Evolutionary conservation across 2,329 filamentous ascomycete species (phyloP).

Genomic region (Corynespora cassiicola): DNA sequence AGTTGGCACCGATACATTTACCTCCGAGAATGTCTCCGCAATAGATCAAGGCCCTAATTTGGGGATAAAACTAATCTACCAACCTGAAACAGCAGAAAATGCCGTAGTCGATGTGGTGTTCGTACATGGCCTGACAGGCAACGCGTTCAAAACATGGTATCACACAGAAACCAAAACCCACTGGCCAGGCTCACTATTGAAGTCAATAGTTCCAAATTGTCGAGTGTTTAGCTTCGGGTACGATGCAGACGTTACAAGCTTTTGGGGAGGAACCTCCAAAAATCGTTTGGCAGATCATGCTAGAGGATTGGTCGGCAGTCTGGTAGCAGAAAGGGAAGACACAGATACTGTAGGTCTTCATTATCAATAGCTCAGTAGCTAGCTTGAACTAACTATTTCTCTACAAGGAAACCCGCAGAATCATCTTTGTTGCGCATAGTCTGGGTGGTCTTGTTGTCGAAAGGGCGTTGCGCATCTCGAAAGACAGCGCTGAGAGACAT

Average conservation of each 20-base stretch:
- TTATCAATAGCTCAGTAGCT: too few relatives aligned
- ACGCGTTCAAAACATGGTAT: slow-evolving; percentile 19
- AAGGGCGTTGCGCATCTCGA: slow-evolving; percentile 3
- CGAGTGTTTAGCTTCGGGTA: slow-evolving; percentile 21
- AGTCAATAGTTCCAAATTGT: slow-evolving; percentile 10
- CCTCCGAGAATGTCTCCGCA: too few relatives aligned
- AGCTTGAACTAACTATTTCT: background rate
- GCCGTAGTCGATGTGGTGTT: slow-evolving; percentile 17
- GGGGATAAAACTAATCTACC: slow-evolving; percentile 3
- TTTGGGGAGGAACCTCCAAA: slow-evolving; percentile 3
- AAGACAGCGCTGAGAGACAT: slow-evolving; percentile 3
- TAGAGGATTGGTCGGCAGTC: slow-evolving; percentile 1
- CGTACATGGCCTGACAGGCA: slow-evolving; percentile 23
- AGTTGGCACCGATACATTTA: too few relatives aligned
- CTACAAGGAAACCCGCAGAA: background rate
- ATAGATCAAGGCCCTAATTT: slow-evolving; percentile 1
- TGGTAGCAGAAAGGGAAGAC: slow-evolving; percentile 2
- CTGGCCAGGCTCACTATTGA: slow-evolving; percentile 18
- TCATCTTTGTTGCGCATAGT: slow-evolving; percentile 10
- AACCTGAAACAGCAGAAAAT: background rate
- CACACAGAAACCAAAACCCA: slow-evolving; percentile 3
- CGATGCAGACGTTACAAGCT: slow-evolving; percentile 21
- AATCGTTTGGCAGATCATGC: slow-evolving; percentile 6
- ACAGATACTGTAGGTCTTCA: slow-evolving; percentile 1
- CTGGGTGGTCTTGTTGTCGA: slow-evolving; percentile 11